A percentile compares a stretch with the other conserved stretches of the same genome.
Evolutionary conservation across 495 filamentous ascomycete species (phyloP).

Genomic region (Penicillium manginii): DNA sequence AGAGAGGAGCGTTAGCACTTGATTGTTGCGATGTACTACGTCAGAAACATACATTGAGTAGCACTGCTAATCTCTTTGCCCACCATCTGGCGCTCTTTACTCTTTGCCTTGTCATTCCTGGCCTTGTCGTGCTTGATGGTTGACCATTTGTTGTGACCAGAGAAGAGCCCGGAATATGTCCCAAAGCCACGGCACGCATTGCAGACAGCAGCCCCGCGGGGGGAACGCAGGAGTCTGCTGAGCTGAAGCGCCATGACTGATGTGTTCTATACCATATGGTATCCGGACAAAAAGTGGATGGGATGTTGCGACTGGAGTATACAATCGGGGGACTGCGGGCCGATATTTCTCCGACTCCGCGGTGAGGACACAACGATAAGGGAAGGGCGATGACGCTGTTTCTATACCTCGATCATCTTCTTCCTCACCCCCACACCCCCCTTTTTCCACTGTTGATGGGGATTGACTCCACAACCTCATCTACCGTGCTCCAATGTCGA

Average conservation of each 20-base stretch:
- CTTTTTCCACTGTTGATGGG: conserved; percentile 27
- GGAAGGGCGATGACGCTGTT: conserved; percentile 10
- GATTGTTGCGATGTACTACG: no score
- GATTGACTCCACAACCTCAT: conserved; percentile 20
- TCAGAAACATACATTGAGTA: conserved; percentile 50
- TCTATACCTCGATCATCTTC: conserved; percentile 1
- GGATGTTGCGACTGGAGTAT: not conserved
- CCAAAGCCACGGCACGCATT: conserved; percentile 50
- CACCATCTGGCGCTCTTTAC: conserved; percentile 53
- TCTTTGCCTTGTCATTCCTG: conserved; percentile 66
- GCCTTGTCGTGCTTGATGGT: conserved; percentile 95
- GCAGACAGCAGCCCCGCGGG: conserved; percentile 10
- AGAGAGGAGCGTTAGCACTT: not conserved
- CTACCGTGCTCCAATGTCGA: conserved; percentile 41
- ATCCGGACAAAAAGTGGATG: not conserved
- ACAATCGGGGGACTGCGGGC: conserved; percentile 30
- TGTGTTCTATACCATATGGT: not conserved
- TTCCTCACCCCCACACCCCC: conserved; percentile 12
- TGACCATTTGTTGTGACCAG: conserved; percentile 91
- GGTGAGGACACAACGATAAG: conserved; percentile 25
- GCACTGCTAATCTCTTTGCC: conserved; percentile 57
- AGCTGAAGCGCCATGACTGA: conserved; percentile 22
- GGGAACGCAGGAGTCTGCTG: conserved; percentile 18
- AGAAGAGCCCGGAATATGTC: conserved; percentile 49
- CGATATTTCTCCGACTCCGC: conserved; percentile 44